Base-by-base conservation (phyloP, 148 eudicot genomes). In the Euryodendron excelsum region DNA sequence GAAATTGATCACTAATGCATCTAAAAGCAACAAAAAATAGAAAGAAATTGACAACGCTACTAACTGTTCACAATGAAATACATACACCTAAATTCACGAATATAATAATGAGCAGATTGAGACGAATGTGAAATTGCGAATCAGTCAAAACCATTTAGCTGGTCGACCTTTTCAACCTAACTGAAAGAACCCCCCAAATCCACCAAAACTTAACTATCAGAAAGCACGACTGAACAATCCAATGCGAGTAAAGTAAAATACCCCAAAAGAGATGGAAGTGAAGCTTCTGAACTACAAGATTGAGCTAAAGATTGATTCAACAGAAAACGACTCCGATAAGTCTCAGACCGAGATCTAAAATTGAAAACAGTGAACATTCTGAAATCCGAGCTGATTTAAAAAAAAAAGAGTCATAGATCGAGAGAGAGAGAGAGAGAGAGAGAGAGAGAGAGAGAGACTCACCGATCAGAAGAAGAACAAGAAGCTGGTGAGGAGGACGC, bases 391-490 rank as follows among this genome's bases (percentile, higher is more conserved):
- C 69, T 50, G 31, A 25, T 60, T 27, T 18, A 60, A 77, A 64
- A 37, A 75, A 1, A 31, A 44, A 33, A 69, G 53, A 0, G n/a
- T n/a, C n/a, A n/a, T n/a, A n/a, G n/a, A n/a, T n/a, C n/a, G n/a
- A n/a, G n/a, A n/a, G n/a, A n/a, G n/a, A 39, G 48, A 69, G 6
- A 6, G 12, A 25, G 34, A 36, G 75, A 78, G 18, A 70, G 44
- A 39, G 44, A 5, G 44, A 9, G 47, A 72, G 27, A 60, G 47
- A 70, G 66, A 77, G 77, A 75, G 48, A 91, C 95, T 86, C 82
- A 94, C 98, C 97, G 93, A 91, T 92, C 89, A 56, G 91, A 87
- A 64, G 91, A 87, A 64, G 92, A 80, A 58, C 87, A 77, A 21
- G 83, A 86, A 21, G 97, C 86, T 37, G 92, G 85, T 74, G 97